Evolutionary conservation across 108 stramenopile species (phyloP).

Genomic region (Stephanodiscus minutulus): DNA sequence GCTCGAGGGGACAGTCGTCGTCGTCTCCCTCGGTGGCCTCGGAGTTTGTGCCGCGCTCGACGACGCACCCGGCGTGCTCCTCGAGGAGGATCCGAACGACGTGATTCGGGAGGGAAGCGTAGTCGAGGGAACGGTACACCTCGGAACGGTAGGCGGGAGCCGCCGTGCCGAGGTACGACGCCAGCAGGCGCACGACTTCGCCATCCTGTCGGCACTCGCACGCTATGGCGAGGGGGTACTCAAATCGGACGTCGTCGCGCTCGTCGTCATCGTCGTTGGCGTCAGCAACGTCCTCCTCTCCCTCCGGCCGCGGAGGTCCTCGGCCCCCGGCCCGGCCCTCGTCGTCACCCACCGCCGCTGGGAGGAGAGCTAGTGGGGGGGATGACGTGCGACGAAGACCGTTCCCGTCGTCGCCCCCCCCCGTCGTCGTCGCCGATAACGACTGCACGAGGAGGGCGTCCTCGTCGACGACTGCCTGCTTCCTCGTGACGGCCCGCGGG

Average conservation of each 20-base stretch:
- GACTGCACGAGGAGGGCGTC: constrained; percentile 24
- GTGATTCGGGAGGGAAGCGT: constrained; percentile 27
- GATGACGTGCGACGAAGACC: neutral
- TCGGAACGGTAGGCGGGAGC: constrained; percentile 35
- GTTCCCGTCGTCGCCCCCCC: neutral
- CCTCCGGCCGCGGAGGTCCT: neutral
- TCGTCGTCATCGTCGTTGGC: constrained; percentile 27
- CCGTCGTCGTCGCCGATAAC: neutral
- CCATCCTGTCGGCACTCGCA: constrained; percentile 28
- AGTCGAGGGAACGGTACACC: constrained; percentile 39
- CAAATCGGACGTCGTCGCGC: constrained; percentile 39
- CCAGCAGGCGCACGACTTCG: constrained; percentile 28
- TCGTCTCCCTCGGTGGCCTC: constrained; percentile 48
- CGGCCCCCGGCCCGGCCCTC: neutral
- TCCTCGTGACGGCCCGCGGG: constrained; percentile 57
- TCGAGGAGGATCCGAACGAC: constrained; percentile 36
- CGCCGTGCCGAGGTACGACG: constrained; percentile 5
- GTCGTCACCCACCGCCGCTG: neutral
- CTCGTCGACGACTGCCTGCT: constrained; percentile 39
- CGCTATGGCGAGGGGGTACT: constrained; percentile 45
- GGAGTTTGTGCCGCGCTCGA: constrained; percentile 35
- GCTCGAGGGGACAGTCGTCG: constrained; percentile 42
- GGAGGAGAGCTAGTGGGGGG: no score
- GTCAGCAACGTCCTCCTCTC: constrained; percentile 1
- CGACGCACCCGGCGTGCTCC: constrained; percentile 39